Conservation (phyloP, 2,329 filamentous ascomycete species). For the Emydomyces testavorans region DNA sequence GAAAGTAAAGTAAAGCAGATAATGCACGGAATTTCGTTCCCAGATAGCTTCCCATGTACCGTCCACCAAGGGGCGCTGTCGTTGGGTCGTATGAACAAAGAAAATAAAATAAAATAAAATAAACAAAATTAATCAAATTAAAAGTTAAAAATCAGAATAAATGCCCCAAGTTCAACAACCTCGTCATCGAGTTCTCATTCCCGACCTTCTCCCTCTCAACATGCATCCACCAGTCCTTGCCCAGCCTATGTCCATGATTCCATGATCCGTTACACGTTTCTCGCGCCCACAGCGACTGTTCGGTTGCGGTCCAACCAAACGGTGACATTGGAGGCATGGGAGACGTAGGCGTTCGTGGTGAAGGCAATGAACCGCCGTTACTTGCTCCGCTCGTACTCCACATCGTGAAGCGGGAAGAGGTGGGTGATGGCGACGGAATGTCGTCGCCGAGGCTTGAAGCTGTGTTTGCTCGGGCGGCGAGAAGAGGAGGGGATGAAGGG, state of each 20-base stretch:
- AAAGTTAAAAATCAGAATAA: slow-evolving; percentile 17
- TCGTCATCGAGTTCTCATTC: background rate
- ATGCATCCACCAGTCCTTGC: slow-evolving; percentile 37
- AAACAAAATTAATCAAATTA: slow-evolving; percentile 4
- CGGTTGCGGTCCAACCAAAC: slow-evolving; percentile 15
- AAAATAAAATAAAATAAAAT: slow-evolving; percentile 9
- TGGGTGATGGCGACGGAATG: slow-evolving; percentile 11
- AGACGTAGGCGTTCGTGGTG: slow-evolving; percentile 16
- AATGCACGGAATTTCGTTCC: too few species aligned
- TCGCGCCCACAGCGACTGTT: slow-evolving; percentile 31
- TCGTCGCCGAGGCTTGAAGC: slow-evolving; percentile 14
- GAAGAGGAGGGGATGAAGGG: slow-evolving; percentile 27
- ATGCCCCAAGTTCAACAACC: slow-evolving; percentile 8
- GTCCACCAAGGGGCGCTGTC: too few species aligned
- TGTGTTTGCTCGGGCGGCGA: slow-evolving; percentile 14
- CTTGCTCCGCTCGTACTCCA: slow-evolving; percentile 11
- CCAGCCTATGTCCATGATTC: slow-evolving; percentile 31
- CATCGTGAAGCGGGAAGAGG: slow-evolving; percentile 14
- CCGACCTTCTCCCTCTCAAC: slow-evolving; percentile 32
- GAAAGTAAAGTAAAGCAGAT: too few species aligned
- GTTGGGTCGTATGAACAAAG: background rate
- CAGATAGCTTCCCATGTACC: too few species aligned
- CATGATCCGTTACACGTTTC: slow-evolving; percentile 36
- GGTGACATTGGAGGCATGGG: slow-evolving; percentile 14
- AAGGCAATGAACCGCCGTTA: slow-evolving; percentile 17